Conservation (phyloP, 2,329 filamentous ascomycete species). For the Aureobasidium sp. region DNA sequence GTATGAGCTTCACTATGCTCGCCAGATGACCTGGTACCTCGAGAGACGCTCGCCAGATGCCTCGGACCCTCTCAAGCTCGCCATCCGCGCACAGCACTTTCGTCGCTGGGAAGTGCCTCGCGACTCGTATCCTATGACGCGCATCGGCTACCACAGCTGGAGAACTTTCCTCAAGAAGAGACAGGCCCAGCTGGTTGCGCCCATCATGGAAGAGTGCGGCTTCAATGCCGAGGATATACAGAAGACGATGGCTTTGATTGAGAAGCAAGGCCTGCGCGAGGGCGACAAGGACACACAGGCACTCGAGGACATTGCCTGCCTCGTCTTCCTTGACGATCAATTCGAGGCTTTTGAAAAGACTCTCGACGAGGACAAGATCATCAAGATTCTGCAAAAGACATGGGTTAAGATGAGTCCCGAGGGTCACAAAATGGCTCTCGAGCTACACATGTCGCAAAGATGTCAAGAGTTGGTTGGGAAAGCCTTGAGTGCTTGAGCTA, state of each 20-base stretch:
- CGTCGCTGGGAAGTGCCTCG: conserved; percentile 79
- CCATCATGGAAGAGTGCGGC: conserved; percentile 48
- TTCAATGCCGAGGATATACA: conserved; percentile 49
- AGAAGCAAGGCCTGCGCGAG: conserved; percentile 65
- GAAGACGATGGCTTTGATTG: conserved; percentile 63
- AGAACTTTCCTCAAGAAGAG: conserved; percentile 65
- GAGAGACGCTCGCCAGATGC: conserved; percentile 52
- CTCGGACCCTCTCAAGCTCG: conserved; percentile 61
- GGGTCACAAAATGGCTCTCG: conserved; percentile 58
- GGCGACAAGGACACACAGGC: conserved; percentile 62
- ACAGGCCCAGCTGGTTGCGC: conserved; percentile 55
- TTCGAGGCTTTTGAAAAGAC: conserved; percentile 71
- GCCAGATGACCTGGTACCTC: conserved; percentile 72
- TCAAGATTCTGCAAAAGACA: conserved; percentile 64
- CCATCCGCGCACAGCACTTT: conserved; percentile 79
- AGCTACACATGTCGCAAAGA: conserved; percentile 57
- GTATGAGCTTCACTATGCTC: conserved; percentile 77
- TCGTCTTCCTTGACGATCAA: conserved; percentile 83
- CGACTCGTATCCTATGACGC: conserved; percentile 64
- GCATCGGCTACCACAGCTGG: conserved; percentile 74
- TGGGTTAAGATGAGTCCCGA: conserved; percentile 67
- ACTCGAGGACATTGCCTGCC: conserved; percentile 77
- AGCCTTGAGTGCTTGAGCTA: conserved; percentile 44
- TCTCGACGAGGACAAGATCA: conserved; percentile 69
- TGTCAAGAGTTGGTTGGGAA: conserved; percentile 56